Conservation (phyloP, 306 rosid genomes). For the Leucaena leucocephala region DNA sequence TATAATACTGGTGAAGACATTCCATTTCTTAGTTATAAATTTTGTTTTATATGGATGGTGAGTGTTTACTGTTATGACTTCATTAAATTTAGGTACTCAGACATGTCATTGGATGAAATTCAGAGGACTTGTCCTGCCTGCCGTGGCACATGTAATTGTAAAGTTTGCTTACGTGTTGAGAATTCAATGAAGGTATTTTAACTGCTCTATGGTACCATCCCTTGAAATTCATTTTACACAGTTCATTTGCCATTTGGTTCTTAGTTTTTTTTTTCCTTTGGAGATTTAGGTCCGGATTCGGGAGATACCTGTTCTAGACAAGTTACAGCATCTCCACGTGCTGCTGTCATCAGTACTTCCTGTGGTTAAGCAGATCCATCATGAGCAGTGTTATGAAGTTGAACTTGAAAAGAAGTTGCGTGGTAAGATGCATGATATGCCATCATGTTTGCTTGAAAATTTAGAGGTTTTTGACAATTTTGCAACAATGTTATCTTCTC, state of each 20-base stretch:
- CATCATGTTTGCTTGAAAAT: constrained; percentile 32
- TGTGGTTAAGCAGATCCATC: constrained; percentile 79
- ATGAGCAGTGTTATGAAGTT: constrained; percentile 82
- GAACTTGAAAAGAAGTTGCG: constrained; percentile 81
- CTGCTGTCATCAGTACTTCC: constrained; percentile 91
- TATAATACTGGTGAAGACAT: constrained; percentile 12
- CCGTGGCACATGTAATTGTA: constrained; percentile 87
- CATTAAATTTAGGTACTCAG: constrained; percentile 63
- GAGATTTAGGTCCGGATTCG: constrained; percentile 77
- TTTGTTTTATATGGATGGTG: constrained; percentile 14
- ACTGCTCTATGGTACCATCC: background rate
- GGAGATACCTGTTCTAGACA: constrained; percentile 79
- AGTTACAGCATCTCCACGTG: constrained; percentile 76
- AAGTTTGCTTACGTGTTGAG: constrained; percentile 77
- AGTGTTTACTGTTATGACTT: constrained; percentile 20
- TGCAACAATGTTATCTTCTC: constrained; percentile 38
- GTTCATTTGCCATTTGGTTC: constrained; percentile 23
- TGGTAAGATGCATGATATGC: constrained; percentile 58
- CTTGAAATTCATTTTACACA: constrained; percentile 25
- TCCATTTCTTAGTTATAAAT: constrained; percentile 14
- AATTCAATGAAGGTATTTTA: constrained; percentile 81
- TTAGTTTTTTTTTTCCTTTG: constrained; percentile 31
- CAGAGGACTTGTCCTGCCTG: constrained; percentile 91
- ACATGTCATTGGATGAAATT: constrained; percentile 70
- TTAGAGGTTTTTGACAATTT: constrained; percentile 33